A percentile compares a stretch with the other conserved stretches of the same genome.
phyloP scores from a whole-genome alignment of 2,329 filamentous ascomycete species.

The Aspergillus thermomutatus region DNA sequence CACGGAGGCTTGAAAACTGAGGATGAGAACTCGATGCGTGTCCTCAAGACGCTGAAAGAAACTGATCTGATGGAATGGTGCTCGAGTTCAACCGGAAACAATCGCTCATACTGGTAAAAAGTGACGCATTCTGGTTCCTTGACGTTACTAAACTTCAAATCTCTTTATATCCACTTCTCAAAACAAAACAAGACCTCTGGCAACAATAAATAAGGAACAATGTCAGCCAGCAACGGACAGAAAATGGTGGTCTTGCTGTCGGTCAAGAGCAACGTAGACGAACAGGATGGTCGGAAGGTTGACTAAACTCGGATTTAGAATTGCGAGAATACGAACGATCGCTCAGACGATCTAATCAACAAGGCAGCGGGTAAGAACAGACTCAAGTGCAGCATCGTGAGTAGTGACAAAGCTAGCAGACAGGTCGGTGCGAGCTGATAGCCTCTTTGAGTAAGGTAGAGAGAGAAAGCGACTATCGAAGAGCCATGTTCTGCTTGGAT shows the following conservation, averaged over 20 bases:
- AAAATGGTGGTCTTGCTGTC: background rate
- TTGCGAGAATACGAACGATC: constrained; percentile 6
- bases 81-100: constrained; percentile 1
- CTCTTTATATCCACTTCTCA: background rate
- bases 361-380: background rate
- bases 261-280: background rate
- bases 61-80: background rate
- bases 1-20: background rate
- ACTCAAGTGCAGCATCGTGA: constrained; percentile 12
- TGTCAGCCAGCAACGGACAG: constrained; percentile 1
- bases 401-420: background rate
- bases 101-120: constrained; percentile 17
- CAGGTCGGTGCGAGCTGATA: background rate
- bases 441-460: background rate
- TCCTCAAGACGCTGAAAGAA: background rate
- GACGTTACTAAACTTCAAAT: constrained; percentile 1
- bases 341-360: constrained; percentile 8
- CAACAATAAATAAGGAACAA: constrained; percentile 1
- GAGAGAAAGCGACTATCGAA: constrained; percentile 1
- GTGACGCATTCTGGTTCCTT: constrained; percentile 11
- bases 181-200: background rate
- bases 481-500: background rate
- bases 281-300: background rate
- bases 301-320: background rate
- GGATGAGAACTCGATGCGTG: background rate